Conservation (phyloP, 73 alveolate species). For the Stentor roeselii region DNA sequence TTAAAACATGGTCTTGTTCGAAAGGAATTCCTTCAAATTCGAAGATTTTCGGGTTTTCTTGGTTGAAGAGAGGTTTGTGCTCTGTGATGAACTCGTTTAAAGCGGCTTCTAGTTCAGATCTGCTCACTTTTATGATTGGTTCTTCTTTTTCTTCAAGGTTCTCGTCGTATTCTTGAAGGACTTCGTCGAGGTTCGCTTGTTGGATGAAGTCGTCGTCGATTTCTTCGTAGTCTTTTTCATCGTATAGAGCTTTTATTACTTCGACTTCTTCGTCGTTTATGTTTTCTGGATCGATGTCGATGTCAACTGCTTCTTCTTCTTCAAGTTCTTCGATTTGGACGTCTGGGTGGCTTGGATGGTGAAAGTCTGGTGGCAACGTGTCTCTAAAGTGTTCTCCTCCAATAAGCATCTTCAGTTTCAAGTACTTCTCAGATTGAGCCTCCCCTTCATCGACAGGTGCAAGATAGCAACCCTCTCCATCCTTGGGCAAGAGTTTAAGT, state of each 20-base stretch:
- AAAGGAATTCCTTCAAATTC: background rate
- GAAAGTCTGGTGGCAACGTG: background rate
- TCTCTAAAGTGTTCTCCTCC: slow-evolving; percentile 3
- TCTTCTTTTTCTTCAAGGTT: background rate
- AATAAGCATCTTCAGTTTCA: background rate
- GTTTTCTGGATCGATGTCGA: slow-evolving; percentile 21
- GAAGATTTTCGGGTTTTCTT: background rate
- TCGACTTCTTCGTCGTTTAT: slow-evolving; percentile 13
- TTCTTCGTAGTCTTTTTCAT: slow-evolving; percentile 8
- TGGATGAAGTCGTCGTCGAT: background rate
- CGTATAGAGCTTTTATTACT: slow-evolving; percentile 8
- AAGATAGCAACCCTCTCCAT: slow-evolving; percentile 8
- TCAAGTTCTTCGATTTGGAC: background rate
- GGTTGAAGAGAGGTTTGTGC: background rate
- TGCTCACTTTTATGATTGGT: background rate
- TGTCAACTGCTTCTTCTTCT: background rate
- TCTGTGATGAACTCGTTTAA: background rate
- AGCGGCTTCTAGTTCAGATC: background rate
- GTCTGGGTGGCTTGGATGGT: too few relatives aligned
- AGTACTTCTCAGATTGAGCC: background rate
- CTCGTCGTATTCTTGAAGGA: background rate
- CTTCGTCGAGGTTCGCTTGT: slow-evolving; percentile 11
- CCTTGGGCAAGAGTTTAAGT: background rate
- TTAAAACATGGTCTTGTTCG: background rate
- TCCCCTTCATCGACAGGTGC: background rate